Evolutionary conservation across 306 rosid genomes (phyloP).

Genomic region (Astragalus membranaceus): DNA sequence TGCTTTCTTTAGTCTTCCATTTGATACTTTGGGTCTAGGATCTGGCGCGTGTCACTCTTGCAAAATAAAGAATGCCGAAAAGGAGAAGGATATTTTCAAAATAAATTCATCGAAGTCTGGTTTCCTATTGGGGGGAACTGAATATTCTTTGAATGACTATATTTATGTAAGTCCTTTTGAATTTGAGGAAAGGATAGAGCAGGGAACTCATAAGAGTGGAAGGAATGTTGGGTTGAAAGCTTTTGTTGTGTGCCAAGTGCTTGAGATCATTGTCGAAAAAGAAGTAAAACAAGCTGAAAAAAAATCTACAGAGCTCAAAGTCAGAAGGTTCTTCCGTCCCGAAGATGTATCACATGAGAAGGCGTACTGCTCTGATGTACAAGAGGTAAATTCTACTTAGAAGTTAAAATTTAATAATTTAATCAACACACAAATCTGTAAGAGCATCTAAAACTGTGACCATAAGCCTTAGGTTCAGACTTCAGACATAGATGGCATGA

Average conservation of each 20-base stretch:
- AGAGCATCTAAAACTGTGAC: too few species aligned
- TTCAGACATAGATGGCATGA: background rate
- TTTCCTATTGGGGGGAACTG: constrained; percentile 51
- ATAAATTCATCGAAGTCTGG: constrained; percentile 55
- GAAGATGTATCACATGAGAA: constrained; percentile 78
- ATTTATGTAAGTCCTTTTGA: constrained; percentile 62
- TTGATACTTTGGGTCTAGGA: constrained; percentile 61
- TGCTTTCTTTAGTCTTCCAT: constrained; percentile 64
- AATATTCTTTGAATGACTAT: too few species aligned
- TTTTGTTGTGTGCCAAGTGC: constrained; percentile 73
- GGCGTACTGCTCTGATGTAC: constrained; percentile 47
- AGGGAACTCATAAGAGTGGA: constrained; percentile 58
- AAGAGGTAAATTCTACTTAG: constrained; percentile 31
- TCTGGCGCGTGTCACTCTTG: constrained; percentile 76
- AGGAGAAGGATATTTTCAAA: constrained; percentile 49
- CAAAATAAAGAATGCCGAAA: constrained; percentile 39
- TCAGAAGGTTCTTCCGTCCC: constrained; percentile 84
- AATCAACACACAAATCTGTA: background rate
- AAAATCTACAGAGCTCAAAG: constrained; percentile 54
- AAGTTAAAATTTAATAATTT: background rate
- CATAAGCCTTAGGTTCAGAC: background rate
- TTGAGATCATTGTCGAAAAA: constrained; percentile 46
- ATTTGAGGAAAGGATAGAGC: constrained; percentile 52
- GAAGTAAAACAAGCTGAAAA: constrained; percentile 40
- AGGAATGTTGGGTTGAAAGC: constrained; percentile 86